Conservation (phyloP, 306 rosid species). For the Senna siamea region DNA sequence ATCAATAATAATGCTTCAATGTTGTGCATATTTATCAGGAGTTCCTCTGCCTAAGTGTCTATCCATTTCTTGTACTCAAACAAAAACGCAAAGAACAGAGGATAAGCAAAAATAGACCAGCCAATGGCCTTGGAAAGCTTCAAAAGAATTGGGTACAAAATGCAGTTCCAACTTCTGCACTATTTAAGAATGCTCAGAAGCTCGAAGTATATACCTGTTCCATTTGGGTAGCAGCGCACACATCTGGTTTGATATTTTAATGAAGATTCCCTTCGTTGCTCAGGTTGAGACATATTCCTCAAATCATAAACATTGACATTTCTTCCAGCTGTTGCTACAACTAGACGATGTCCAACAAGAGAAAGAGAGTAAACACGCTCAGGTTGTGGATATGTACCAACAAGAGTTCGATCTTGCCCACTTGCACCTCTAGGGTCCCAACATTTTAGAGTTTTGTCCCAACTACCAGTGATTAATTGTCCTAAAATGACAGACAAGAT, state of each 20-base stretch:
- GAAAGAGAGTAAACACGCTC: slow-evolving; percentile 98
- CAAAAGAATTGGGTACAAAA: slow-evolving; percentile 1
- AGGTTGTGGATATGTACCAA: slow-evolving; percentile 82
- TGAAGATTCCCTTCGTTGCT: slow-evolving; percentile 91
- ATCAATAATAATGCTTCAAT: not conserved
- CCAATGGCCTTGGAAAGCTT: not conserved
- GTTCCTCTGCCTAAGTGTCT: slow-evolving; percentile 21
- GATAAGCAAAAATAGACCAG: not conserved
- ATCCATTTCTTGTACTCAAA: slow-evolving; percentile 20
- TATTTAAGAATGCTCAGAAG: not conserved
- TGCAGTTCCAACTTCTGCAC: not conserved
- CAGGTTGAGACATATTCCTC: slow-evolving; percentile 97
- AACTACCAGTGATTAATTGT: slow-evolving; percentile 92
- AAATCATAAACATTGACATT: slow-evolving; percentile 90
- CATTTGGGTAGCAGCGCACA: slow-evolving; percentile 94
- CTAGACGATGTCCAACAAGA: slow-evolving; percentile 86
- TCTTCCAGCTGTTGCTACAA: slow-evolving; percentile 97
- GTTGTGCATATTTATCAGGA: not conserved
- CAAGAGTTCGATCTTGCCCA: slow-evolving; percentile 87
- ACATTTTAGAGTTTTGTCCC: slow-evolving; percentile 93
- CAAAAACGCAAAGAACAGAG: slow-evolving; percentile 3
- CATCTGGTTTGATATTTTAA: slow-evolving; percentile 93
- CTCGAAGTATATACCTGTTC: slow-evolving; percentile 65
- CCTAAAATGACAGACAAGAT: slow-evolving; percentile 44
- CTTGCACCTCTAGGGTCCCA: slow-evolving; percentile 99